Evolutionary conservation across 495 filamentous ascomycete genomes (phyloP), one percentile per base, ranked within the genome.

Genomic region (Xylaria sp.): DNA sequence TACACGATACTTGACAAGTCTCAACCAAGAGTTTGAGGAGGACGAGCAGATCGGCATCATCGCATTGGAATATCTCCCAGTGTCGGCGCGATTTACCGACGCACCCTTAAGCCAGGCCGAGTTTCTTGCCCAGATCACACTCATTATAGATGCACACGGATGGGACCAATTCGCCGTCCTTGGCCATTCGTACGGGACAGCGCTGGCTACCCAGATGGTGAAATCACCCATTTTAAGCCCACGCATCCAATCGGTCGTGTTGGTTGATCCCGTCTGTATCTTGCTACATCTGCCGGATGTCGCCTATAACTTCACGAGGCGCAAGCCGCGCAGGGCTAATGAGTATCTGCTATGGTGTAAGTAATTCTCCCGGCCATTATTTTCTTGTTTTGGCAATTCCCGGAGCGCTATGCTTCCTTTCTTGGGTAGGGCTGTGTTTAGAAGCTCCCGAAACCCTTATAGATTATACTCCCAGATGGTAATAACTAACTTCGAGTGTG

Each of bases 251-350:
- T 80, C 85, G 3, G 67, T 87, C 3, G 73, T 92, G 8, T 79
- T 92, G 26, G 83, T 92, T 37, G 90, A 92, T 75, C 90, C 90
- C 1, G 88, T 92, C n/a, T 85, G 84, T 5, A 83, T 92, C 37
- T 72, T 91, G 26, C 81, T 92, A 41, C 90, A 92, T 76, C 78
- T 90, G 14, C 90, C 90, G 31, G 85, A 90, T 70, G 88, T 92
- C 50, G 89, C 89, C n/a, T 92, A 89, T 82, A 92, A 92, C 74
- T 92, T 92, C 74, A 90, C 87, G 15, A 75, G 82, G 37, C 83
- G 90, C 4, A 77, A 76, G 55, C 90, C 90, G 0, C 78, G 61
- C 35, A 65, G 64, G 31, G 89, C 90, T 5, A 91, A 90, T 71
- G 89, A 92, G 78, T 85, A 87, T 79, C 86, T 89, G 78, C 82